phyloP scores from a whole-genome alignment of 306 rosid genomes.

The Cercis canadensis region DNA sequence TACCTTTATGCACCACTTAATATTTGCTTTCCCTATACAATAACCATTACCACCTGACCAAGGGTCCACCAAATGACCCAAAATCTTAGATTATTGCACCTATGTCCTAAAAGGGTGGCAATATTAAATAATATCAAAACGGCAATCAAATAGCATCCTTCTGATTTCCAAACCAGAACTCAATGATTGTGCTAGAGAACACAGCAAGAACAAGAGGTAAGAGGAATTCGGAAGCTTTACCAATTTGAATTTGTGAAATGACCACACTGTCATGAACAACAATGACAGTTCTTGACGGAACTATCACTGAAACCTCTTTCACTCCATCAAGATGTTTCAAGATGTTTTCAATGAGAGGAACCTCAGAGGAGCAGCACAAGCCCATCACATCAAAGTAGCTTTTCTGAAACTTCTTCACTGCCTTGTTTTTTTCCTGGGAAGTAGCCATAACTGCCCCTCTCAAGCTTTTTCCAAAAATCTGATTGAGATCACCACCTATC shows the following conservation, averaged over 20 bases:
- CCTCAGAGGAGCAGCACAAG: constrained; percentile 86
- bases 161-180: too few species aligned
- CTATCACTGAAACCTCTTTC: constrained; percentile 73
- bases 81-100: neutral
- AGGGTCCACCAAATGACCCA: constrained; percentile 15
- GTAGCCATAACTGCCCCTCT: constrained; percentile 37
- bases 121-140: too few species aligned
- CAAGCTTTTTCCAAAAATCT: neutral
- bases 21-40: constrained; percentile 16
- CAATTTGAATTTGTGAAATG: constrained; percentile 83
- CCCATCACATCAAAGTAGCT: constrained; percentile 93
- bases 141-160: too few species aligned
- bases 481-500: neutral
- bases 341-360: constrained; percentile 70
- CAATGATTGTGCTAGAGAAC: neutral
- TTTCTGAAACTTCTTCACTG: constrained; percentile 54
- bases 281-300: constrained; percentile 79
- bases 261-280: constrained; percentile 73
- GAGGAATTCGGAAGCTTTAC: constrained; percentile 37
- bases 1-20: constrained; percentile 5
- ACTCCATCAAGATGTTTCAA: constrained; percentile 70
- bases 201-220: neutral
- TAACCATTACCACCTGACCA: neutral
- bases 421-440: constrained; percentile 23
- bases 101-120: neutral